A percentile compares a stretch with the other conserved stretches of the same genome.
Conservation (phyloP, 352 stramenopile species). For the Globisporangium acanthophoron region DNA sequence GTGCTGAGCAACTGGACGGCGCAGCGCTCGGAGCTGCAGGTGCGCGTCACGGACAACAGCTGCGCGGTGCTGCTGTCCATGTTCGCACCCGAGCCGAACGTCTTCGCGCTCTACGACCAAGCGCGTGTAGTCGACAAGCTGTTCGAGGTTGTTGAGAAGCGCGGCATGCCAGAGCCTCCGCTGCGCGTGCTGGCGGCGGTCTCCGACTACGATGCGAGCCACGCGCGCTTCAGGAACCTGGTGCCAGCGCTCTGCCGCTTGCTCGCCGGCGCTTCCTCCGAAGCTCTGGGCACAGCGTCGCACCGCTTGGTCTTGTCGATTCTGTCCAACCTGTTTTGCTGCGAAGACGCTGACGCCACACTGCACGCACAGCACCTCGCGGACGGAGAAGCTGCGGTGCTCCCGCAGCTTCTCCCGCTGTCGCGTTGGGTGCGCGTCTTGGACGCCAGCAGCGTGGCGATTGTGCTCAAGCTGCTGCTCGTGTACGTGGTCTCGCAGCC, state of each 20-base stretch:
- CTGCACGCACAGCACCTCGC: slow-evolving; percentile 8
- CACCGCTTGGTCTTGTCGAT: slow-evolving; percentile 42
- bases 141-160: slow-evolving; percentile 34
- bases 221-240: slow-evolving; percentile 33
- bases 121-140: slow-evolving; percentile 39
- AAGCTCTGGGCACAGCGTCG: slow-evolving; percentile 6
- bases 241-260: slow-evolving; percentile 22
- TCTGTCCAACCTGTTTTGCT: slow-evolving; percentile 62
- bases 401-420: slow-evolving; percentile 53
- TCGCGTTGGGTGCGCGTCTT: slow-evolving; percentile 37
- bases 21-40: slow-evolving; percentile 5
- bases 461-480: slow-evolving; percentile 53
- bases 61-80: slow-evolving; percentile 42
- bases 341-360: slow-evolving; percentile 5
- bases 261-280: slow-evolving; percentile 1
- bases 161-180: slow-evolving; percentile 30
- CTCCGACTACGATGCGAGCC: slow-evolving; percentile 25
- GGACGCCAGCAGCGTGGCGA: slow-evolving; percentile 23
- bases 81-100: slow-evolving; percentile 36
- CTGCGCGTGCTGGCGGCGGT: slow-evolving; percentile 46
- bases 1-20: slow-evolving; percentile 16
- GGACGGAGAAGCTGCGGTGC: slow-evolving; percentile 25
- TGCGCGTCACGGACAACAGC: slow-evolving; percentile 33
- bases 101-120: slow-evolving; percentile 42
- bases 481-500: slow-evolving; percentile 23